Evolutionary conservation across 176 grass and related monocot species (phyloP), one percentile per base, ranked within the genome.

Genomic region (Oryza nivara): DNA sequence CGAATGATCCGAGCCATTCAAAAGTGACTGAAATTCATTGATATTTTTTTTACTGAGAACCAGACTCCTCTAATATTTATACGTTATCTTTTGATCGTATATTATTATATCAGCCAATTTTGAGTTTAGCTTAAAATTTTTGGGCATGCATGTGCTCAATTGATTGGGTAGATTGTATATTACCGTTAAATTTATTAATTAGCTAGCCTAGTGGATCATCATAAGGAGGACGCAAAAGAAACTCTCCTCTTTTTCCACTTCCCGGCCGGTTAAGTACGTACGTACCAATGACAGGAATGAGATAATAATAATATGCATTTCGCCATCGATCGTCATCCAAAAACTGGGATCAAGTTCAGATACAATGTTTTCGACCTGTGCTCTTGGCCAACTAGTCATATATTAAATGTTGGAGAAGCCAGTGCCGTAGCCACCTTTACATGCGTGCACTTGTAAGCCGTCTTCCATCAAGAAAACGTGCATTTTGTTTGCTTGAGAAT

Each of bases 401-500:
- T 7, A 14, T 20, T 79, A 38, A 47, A 65, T 65, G n/a, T 30
- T 3, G 77, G 7, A 14, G 14, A 36, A 36, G 16, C 74, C 54
- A 83, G 64, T 60, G 52, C 46, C 65, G 46, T 70, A 30, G 61
- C 56, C 58, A 73, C 30, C 69, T 35, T 28, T 52, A 11, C 67
- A 7, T 25, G 4, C 10, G 19, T 38, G 65, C 43, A 56, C 52
- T 58, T 58, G 54, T 9, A 9, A 3, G 11, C 14, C 32, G 32
- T 40, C 46, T 63, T 9, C 58, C 58, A 15, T 46, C 22, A 68
- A 67, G 61, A 67, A 74, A 34, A 87, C 78, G 85, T 87, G 85
- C 78, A 14, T 32, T 3, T 1, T 16, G 9, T 9, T 9, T 12
- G 17, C 35, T 22, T 58, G 61, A 46, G 17, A 35, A 11, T 2